Percentiles rank a stretch among this genome's conserved stretches.
phyloP scores from a whole-genome alignment of 2,329 filamentous ascomycete genomes.

The Microdochium paspali region DNA sequence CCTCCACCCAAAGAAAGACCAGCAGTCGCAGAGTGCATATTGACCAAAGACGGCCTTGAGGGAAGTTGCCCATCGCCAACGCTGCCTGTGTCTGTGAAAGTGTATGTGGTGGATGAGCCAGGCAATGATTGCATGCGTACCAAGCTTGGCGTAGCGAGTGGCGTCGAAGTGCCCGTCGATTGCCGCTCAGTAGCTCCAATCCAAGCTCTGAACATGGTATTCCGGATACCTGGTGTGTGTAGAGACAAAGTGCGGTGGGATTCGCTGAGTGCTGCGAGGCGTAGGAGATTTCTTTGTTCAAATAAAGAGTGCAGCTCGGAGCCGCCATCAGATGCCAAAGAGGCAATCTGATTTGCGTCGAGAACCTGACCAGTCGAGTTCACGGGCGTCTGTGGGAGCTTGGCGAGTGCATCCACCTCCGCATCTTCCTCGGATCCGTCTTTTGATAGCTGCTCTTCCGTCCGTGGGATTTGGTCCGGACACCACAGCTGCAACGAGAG shows the following conservation, averaged over 20 bases:
- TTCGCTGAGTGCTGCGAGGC: slow-evolving; percentile 72
- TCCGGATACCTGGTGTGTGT: slow-evolving; percentile 82
- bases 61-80: slow-evolving; percentile 51
- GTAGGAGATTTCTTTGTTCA: slow-evolving; percentile 86
- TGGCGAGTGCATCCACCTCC: slow-evolving; percentile 71
- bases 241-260: slow-evolving; percentile 86
- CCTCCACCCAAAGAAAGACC: slow-evolving; percentile 55
- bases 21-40: slow-evolving; percentile 48
- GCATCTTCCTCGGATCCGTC: slow-evolving; percentile 43
- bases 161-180: slow-evolving; percentile 42
- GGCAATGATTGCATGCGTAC: slow-evolving; percentile 55
- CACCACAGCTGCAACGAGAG: slow-evolving; percentile 84
- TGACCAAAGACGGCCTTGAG: slow-evolving; percentile 60
- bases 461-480: slow-evolving; percentile 68
- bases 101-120: slow-evolving; percentile 54
- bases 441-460: slow-evolving; percentile 46
- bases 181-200: slow-evolving; percentile 65
- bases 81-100: slow-evolving; percentile 64
- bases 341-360: slow-evolving; percentile 65
- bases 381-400: slow-evolving; percentile 71
- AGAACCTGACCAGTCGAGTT: slow-evolving; percentile 71
- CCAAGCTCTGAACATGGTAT: slow-evolving; percentile 90
- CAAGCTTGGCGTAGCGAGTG: slow-evolving; percentile 41
- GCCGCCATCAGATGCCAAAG: slow-evolving; percentile 68
- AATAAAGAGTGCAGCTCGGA: slow-evolving; percentile 82